These are phyloP conservation scores for Gymnopilus junonius DNA, from an alignment of 768 basidiomycete species.

Conservation along the genomic window DNA sequence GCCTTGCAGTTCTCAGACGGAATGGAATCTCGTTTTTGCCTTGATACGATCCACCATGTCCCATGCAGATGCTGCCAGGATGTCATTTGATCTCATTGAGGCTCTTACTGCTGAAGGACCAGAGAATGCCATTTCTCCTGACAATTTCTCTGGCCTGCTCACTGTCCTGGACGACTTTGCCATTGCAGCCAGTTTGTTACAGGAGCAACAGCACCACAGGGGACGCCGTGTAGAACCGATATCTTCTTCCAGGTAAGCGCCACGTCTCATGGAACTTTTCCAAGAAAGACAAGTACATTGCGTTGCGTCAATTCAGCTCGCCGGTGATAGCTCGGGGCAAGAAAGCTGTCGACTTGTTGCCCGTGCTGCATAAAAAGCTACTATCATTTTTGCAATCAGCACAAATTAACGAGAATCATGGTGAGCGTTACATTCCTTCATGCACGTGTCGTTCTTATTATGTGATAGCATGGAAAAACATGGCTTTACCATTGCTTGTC, in stretches of 20 bases:
- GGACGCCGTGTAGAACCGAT: slow-evolving; percentile 55
- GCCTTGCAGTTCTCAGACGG: slow-evolving; percentile 76
- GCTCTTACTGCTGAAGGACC: slow-evolving; percentile 66
- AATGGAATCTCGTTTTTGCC: slow-evolving; percentile 94
- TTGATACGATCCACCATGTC: slow-evolving; percentile 84
- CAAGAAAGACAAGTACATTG: background rate
- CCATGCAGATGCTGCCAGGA: slow-evolving; percentile 85
- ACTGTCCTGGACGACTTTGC: slow-evolving; percentile 89
- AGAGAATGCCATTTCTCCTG: slow-evolving; percentile 63
- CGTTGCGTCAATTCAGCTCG: slow-evolving; percentile 49
- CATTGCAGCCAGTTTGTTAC: slow-evolving; percentile 61
- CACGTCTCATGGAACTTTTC: background rate
- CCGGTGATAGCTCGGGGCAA: slow-evolving; percentile 80
- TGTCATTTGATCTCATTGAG: slow-evolving; percentile 81
- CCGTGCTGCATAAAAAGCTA: slow-evolving; percentile 71
- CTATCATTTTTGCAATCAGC: slow-evolving; percentile 57
- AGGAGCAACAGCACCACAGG: slow-evolving; percentile 60
- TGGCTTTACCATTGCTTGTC: slow-evolving; percentile 74
- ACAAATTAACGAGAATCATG: slow-evolving; percentile 44
- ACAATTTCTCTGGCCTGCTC: slow-evolving; percentile 83
- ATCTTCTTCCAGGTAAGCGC: slow-evolving; percentile 52
- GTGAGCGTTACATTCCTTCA: slow-evolving; percentile 30
- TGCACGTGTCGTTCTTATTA: background rate
- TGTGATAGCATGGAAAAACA: slow-evolving; percentile 70
- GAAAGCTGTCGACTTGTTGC: slow-evolving; percentile 81